Conservation (phyloP, 2,329 filamentous ascomycete genomes). For the Ophiostoma populinum region DNA sequence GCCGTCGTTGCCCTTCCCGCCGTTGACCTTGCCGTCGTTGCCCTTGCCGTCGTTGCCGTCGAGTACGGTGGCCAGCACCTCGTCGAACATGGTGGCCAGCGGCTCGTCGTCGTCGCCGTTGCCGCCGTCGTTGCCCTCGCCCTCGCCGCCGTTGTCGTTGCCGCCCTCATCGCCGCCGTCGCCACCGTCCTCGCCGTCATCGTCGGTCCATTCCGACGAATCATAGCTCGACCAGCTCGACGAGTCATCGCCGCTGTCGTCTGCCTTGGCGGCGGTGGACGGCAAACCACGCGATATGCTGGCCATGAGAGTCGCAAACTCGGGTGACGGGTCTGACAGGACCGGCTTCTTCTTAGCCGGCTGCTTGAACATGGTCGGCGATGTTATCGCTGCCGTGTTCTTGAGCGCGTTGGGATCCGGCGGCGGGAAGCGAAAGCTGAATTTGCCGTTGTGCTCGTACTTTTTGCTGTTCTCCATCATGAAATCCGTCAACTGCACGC, state of each 20-base stretch:
- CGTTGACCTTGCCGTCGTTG: too few species aligned
- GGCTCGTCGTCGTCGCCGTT: conserved; percentile 38
- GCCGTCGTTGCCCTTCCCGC: too few species aligned
- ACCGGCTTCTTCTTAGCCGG: conserved; percentile 7
- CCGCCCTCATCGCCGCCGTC: too few species aligned
- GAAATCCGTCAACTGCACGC: conserved; percentile 34
- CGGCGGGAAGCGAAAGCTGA: conserved; percentile 25
- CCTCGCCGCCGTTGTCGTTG: too few species aligned
- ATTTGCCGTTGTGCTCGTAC: conserved; percentile 38
- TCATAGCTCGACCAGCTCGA: conserved; percentile 2
- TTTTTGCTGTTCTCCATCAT: conserved; percentile 39
- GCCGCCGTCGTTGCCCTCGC: too few species aligned
- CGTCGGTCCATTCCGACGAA: conserved; percentile 12
- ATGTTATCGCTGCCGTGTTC: conserved; percentile 8
- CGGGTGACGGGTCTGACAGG: conserved; percentile 10
- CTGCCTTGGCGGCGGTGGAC: too few species aligned
- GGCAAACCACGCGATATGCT: conserved; percentile 21
- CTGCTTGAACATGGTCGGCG: conserved; percentile 11
- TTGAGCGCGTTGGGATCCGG: conserved; percentile 12
- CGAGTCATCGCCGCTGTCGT: conserved; percentile 8
- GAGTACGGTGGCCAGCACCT: too few species aligned
- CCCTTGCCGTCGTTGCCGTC: too few species aligned
- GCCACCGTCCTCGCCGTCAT: conserved; percentile 29
- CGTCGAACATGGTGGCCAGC: conserved; percentile 32
- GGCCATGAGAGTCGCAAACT: conserved; percentile 18